These are phyloP conservation scores for Naganishia onofrii DNA, from an alignment of 768 basidiomycete species.

Conservation along the genomic window DNA sequence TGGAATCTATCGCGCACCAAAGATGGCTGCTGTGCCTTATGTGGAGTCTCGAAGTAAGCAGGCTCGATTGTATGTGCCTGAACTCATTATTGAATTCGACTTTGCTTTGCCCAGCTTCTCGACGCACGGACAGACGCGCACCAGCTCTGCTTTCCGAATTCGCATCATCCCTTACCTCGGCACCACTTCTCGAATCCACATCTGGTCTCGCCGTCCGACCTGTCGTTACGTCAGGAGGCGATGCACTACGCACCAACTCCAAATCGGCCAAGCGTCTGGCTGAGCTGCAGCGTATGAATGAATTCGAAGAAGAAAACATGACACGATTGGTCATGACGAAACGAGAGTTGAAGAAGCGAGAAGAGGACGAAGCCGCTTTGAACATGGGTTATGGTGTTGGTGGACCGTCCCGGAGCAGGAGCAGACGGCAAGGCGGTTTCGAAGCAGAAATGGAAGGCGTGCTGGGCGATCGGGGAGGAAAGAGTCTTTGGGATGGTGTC, in stretches of 20 bases:
- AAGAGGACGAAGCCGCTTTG: conserved; percentile 78
- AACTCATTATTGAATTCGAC: not conserved
- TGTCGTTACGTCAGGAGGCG: conserved; percentile 37
- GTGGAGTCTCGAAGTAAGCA: conserved; percentile 59
- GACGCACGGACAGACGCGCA: conserved; percentile 58
- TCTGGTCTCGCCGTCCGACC: conserved; percentile 52
- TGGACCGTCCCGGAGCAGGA: conserved; percentile 38
- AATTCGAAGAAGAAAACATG: conserved; percentile 94
- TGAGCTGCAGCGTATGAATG: conserved; percentile 73
- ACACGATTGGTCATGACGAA: conserved; percentile 86
- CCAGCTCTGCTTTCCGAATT: conserved; percentile 50
- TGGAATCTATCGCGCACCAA: conserved; percentile 64
- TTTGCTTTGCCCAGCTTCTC: conserved; percentile 22
- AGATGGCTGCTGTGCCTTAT: conserved; percentile 85
- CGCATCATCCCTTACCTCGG: conserved; percentile 45
- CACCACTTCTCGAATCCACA: conserved; percentile 51
- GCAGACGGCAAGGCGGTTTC: conserved; percentile 47
- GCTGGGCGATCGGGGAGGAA: conserved; percentile 44
- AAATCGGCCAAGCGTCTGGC: conserved; percentile 68
- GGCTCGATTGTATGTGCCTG: not conserved
- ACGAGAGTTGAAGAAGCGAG: conserved; percentile 69
- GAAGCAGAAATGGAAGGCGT: conserved; percentile 52
- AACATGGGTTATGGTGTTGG: conserved; percentile 65
- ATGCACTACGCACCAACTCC: conserved; percentile 44
- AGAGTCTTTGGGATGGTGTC: conserved; percentile 49